Percentiles rank a stretch among this genome's conserved stretches.
phyloP scores from a whole-genome alignment of 2,329 filamentous ascomycete species.

The Penicillium sp. region DNA sequence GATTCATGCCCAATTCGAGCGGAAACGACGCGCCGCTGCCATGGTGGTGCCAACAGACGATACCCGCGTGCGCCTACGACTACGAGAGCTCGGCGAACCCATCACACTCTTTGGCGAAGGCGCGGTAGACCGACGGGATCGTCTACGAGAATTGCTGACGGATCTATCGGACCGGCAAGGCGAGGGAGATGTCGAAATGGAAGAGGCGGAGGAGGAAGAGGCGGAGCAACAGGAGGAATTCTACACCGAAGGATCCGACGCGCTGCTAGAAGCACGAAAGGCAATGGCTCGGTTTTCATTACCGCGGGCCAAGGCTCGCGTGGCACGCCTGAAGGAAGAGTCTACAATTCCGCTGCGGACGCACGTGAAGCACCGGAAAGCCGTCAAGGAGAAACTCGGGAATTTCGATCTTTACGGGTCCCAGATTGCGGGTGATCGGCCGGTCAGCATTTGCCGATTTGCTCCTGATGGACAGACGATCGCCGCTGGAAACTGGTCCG shows the following conservation, averaged over 20 bases:
- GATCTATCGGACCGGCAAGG: slow-evolving; percentile 61
- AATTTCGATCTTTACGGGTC: slow-evolving; percentile 88
- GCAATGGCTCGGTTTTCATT: slow-evolving; percentile 79
- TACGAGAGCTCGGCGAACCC: slow-evolving; percentile 85
- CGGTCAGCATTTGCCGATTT: slow-evolving; percentile 87
- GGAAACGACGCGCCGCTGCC: slow-evolving; percentile 80
- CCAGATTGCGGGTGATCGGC: slow-evolving; percentile 84
- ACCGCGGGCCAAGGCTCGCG: slow-evolving; percentile 69
- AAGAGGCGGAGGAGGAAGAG: slow-evolving; percentile 49
- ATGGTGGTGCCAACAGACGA: slow-evolving; percentile 94
- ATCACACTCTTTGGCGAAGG: slow-evolving; percentile 93
- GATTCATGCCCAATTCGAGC: slow-evolving; percentile 80
- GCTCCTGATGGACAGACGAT: slow-evolving; percentile 77
- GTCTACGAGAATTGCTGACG: slow-evolving; percentile 73
- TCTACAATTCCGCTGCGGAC: slow-evolving; percentile 77
- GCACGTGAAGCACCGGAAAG: slow-evolving; percentile 87
- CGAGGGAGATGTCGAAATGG: slow-evolving; percentile 47
- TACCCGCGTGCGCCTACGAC: slow-evolving; percentile 68
- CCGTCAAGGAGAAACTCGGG: slow-evolving; percentile 73
- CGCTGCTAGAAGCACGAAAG: slow-evolving; percentile 68
- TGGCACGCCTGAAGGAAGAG: slow-evolving; percentile 73
- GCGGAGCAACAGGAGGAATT: slow-evolving; percentile 86
- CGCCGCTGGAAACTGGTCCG: slow-evolving; percentile 89
- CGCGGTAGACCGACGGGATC: slow-evolving; percentile 74
- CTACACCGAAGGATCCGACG: slow-evolving; percentile 75